These are phyloP conservation scores for Exserohilum turcica DNA, from an alignment of 2,329 filamentous ascomycete species.

Conservation along the genomic window DNA sequence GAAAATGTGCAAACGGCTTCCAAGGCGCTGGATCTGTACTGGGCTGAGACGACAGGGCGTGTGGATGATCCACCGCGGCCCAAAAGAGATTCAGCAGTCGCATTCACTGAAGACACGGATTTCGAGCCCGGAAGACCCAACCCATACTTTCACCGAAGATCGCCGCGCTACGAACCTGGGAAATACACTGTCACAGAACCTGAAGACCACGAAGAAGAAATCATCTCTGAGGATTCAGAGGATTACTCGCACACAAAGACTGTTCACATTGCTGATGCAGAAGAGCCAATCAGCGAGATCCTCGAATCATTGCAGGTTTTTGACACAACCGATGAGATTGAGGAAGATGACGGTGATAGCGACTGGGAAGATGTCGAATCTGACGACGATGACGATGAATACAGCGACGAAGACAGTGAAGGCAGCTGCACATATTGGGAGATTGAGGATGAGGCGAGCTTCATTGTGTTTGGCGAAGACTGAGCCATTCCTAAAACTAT, in stretches of 20 bases:
- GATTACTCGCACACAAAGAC: constrained; percentile 20
- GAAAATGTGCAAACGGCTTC: constrained; percentile 30
- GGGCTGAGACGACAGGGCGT: constrained; percentile 23
- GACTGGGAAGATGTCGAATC: constrained; percentile 32
- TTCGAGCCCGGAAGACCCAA: constrained; percentile 29
- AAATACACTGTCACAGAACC: constrained; percentile 22
- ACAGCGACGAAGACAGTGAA: constrained; percentile 23
- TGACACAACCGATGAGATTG: constrained; percentile 7
- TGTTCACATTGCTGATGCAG: constrained; percentile 1
- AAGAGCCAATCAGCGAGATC: background rate
- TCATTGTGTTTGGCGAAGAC: constrained; percentile 31
- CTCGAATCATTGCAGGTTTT: background rate
- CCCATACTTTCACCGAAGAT: constrained; percentile 33
- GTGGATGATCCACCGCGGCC: constrained; percentile 1
- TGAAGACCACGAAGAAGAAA: constrained; percentile 14
- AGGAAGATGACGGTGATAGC: constrained; percentile 25
- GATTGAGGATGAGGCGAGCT: constrained; percentile 25
- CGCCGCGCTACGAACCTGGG: constrained; percentile 38
- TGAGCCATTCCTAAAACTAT: constrained; percentile 10
- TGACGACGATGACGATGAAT: constrained; percentile 7
- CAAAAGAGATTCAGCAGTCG: constrained; percentile 19
- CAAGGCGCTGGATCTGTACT: constrained; percentile 34
- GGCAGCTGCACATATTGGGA: constrained; percentile 20
- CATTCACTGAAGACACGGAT: constrained; percentile 28
- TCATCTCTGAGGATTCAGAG: constrained; percentile 28